These are phyloP conservation scores for Phytopythium cucurbitacearum DNA, from an alignment of 352 stramenopile species.

Conservation along the genomic window DNA sequence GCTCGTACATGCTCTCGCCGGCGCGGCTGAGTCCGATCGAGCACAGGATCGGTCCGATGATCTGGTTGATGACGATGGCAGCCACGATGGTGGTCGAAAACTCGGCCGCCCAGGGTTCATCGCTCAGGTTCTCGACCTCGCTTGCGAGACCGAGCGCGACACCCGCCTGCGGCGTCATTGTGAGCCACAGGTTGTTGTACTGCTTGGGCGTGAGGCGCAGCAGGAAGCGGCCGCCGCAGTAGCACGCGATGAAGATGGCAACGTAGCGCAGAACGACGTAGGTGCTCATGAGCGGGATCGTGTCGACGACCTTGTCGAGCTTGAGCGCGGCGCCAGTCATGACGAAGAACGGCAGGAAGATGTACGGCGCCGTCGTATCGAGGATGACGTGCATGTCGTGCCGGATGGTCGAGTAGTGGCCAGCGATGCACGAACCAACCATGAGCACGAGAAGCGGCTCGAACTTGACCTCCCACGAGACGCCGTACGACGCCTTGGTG, in stretches of 20 bases:
- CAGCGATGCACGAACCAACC: conserved; percentile 54
- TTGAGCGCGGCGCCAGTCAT: conserved; percentile 72
- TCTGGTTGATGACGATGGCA: conserved; percentile 69
- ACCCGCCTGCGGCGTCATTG: conserved; percentile 68
- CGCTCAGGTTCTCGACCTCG: conserved; percentile 47
- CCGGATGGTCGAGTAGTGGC: conserved; percentile 54
- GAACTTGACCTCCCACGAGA: conserved; percentile 68
- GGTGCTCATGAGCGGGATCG: conserved; percentile 60
- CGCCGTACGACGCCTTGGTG: conserved; percentile 35
- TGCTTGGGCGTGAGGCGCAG: conserved; percentile 49
- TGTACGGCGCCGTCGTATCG: conserved; percentile 58
- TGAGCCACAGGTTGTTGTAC: conserved; percentile 78
- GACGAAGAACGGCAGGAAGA: conserved; percentile 76
- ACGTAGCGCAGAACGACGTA: conserved; percentile 57
- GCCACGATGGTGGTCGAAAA: conserved; percentile 64
- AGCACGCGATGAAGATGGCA: conserved; percentile 58
- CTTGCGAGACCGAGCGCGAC: conserved; percentile 57
- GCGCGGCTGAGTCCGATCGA: conserved; percentile 44
- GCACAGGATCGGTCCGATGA: conserved; percentile 62
- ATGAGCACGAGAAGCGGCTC: conserved; percentile 70
- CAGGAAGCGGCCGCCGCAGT: conserved; percentile 53
- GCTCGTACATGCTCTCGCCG: conserved; percentile 41
- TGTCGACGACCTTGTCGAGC: conserved; percentile 52
- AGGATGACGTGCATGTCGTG: conserved; percentile 80
- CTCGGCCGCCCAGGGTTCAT: conserved; percentile 45